These are phyloP conservation scores for Cryptococcus sp. DNA, from an alignment of 1,284 basidiomycete genomes.

Conservation along the genomic window DNA sequence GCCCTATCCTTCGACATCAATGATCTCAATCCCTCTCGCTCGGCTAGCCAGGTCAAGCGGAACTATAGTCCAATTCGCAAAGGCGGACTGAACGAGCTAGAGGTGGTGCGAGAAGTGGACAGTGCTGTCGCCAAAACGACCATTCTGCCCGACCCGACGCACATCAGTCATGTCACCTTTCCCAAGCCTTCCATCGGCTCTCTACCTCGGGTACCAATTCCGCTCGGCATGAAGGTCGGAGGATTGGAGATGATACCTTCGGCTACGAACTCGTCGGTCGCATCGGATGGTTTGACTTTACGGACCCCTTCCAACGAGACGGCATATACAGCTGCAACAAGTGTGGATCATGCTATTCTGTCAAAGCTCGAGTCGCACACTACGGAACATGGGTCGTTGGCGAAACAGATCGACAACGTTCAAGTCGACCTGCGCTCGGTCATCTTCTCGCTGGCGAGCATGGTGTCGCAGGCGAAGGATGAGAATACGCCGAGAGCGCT, in stretches of 20 bases:
- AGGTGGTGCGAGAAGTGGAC: slow-evolving; percentile 12
- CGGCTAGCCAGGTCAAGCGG: slow-evolving; percentile 29
- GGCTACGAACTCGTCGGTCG: slow-evolving; percentile 10
- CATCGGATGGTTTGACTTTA: slow-evolving; percentile 9
- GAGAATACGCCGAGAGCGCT: slow-evolving; percentile 8
- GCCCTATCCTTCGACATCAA: slow-evolving; percentile 35
- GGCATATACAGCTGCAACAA: slow-evolving; percentile 2
- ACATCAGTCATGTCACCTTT: slow-evolving; percentile 34
- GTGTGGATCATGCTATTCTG: slow-evolving; percentile 11
- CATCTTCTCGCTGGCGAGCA: slow-evolving; percentile 13
- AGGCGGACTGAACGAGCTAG: neutral
- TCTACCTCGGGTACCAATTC: slow-evolving; percentile 1
- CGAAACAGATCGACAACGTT: slow-evolving; percentile 24
- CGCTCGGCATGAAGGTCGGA: neutral
- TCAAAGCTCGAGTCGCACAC: slow-evolving; percentile 26
- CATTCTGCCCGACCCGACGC: slow-evolving; percentile 12
- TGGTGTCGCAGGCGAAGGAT: slow-evolving; percentile 11
- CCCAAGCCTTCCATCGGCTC: slow-evolving; percentile 28
- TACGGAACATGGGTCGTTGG: slow-evolving; percentile 17
- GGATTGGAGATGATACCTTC: slow-evolving; percentile 7
- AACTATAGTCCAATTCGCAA: neutral
- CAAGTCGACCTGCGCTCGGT: slow-evolving; percentile 20
- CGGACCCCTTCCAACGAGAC: slow-evolving; percentile 8
- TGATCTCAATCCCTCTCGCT: slow-evolving; percentile 44
- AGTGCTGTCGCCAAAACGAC: slow-evolving; percentile 1